Evolutionary conservation across 2,329 filamentous ascomycete genomes (phyloP), one percentile per base, ranked within the genome.

Genomic region (Colletotrichum liaoningense): DNA sequence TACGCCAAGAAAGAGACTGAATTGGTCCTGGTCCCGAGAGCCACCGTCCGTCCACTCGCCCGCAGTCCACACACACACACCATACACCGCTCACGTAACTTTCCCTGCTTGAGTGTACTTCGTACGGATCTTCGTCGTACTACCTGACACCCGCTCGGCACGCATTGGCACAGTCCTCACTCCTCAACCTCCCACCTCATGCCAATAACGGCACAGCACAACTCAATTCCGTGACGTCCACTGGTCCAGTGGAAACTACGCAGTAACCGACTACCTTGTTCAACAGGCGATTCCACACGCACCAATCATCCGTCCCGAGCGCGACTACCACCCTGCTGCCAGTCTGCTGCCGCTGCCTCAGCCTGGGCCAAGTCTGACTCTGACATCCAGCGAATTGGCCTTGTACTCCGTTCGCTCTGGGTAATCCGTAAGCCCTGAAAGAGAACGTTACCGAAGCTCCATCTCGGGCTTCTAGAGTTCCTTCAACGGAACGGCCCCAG

Each of bases 251-350:
- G 60, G 30, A 16, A 14, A 38, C 14, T 35, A 30, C 33, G 11
- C 33, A 35, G 33, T 35, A 35, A 35, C 33, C 33, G 33, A 33
- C 19, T 52, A 19, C 56, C 35, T 60, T 35, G 64, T 26, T 26
- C 64, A 54, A 19, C 54, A 67, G 33, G 35, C 35, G 54, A 19
- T 33, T 33, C 28, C 22, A n/a, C n/a, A 55, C 30, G 8, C 66
- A 33, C 71, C 71, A 70, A 70, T 72, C 71, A 74, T 57, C 57
- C 33, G 58, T 62, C 67, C 57, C 62, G 46, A 46, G 70, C 63
- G 46, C 66, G 42, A 73, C 71, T 55, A 54, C 54, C 67, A 66
- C 30, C 54, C 52, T 62, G 55, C 55, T 55, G 38, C 38, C 67
- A 66, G 19, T 38, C 52, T 62, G 55, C 52, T 62, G 55, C 42